Evolutionary conservation across 192 early-diverging fungal genomes (phyloP).

Genomic region (Mortierella antarctica): DNA sequence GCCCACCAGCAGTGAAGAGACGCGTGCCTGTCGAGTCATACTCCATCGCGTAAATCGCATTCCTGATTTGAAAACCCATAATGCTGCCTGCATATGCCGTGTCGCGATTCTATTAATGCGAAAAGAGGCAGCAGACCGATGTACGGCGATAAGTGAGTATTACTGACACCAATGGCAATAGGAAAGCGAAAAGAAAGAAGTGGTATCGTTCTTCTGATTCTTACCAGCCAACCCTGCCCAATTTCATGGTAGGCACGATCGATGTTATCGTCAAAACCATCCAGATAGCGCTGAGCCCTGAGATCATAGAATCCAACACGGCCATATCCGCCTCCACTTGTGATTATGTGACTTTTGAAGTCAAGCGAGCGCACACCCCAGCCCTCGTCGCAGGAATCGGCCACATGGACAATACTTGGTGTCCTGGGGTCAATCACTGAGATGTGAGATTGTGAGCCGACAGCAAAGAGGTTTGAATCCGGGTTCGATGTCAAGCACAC

Average conservation of each 20-base stretch:
- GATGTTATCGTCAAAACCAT: constrained; percentile 26
- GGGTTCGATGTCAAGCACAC: constrained; percentile 54
- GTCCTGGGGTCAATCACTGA: constrained; percentile 47
- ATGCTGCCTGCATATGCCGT: constrained; percentile 60
- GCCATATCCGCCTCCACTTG: constrained; percentile 73
- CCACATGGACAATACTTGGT: constrained; percentile 53
- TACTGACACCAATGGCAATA: background rate
- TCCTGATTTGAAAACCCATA: constrained; percentile 57
- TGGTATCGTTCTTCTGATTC: background rate
- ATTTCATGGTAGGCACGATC: constrained; percentile 44
- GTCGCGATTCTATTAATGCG: constrained; percentile 50
- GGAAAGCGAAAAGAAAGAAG: too few relatives aligned
- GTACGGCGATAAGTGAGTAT: background rate
- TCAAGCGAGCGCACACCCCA: constrained; percentile 76
- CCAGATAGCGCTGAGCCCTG: constrained; percentile 62
- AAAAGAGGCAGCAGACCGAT: background rate
- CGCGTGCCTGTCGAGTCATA: constrained; percentile 58
- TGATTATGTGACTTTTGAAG: constrained; percentile 58
- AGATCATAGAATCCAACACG: constrained; percentile 74
- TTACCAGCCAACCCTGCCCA: constrained; percentile 63
- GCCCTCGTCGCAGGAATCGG: constrained; percentile 71
- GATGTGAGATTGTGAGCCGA: constrained; percentile 57
- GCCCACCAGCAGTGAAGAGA: constrained; percentile 75
- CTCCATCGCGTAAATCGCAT: constrained; percentile 71
- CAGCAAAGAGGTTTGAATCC: constrained; percentile 41